Base-by-base conservation (phyloP, 148 eudicot species). In the Arbutus unedo region DNA sequence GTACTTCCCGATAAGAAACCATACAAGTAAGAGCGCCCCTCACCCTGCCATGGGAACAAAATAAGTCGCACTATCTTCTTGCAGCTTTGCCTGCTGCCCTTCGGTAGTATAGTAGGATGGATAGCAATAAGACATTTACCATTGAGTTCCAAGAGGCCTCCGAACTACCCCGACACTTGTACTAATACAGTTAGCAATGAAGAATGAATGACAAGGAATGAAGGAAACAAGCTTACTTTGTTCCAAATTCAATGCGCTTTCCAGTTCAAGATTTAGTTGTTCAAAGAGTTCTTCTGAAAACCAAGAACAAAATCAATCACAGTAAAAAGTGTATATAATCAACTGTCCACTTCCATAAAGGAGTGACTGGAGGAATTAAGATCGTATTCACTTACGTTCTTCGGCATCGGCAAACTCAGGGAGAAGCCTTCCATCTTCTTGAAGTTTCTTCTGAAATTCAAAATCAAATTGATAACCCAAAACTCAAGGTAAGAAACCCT, bases 401-500 rank as follows among this genome's bases (percentile, higher is more conserved):
- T 93, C 97, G 2, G 81, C 93, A 77, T 95, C 97, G 16, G 97
- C 97, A 81, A 93, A 95, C 83, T 95, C 98, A 47, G 98, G 98
- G 55, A 90, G 83, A 89, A 87, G 89, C 56, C 79, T 85, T 85
- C 98, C 97, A 85, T 92, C 95, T 88, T 93, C 94, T 79, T 92
- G 90, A 78, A 95, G 89, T 81, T 86, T 93, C 70, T 86, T 92
- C 98, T 95, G 93, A 66, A 83, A 67, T 6, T 78, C 38, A 75
- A 78, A 19, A 75, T 78, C 16, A 66, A 70, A 66, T 18, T 55
- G 25, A 73, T 31, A 23, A 56, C 21, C 56, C 81, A 79, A 21
- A 59, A 19, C 73, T 62, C 71, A 45, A 47, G 6, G 45, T 47
- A 60, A 62, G 9, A 76, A n/a, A 48, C 47, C 49, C 56, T 16